Percentiles rank a stretch among this genome's conserved stretches.
Conservation (phyloP, 2,329 filamentous ascomycete species). For the Sporothrix dimorphospora region DNA sequence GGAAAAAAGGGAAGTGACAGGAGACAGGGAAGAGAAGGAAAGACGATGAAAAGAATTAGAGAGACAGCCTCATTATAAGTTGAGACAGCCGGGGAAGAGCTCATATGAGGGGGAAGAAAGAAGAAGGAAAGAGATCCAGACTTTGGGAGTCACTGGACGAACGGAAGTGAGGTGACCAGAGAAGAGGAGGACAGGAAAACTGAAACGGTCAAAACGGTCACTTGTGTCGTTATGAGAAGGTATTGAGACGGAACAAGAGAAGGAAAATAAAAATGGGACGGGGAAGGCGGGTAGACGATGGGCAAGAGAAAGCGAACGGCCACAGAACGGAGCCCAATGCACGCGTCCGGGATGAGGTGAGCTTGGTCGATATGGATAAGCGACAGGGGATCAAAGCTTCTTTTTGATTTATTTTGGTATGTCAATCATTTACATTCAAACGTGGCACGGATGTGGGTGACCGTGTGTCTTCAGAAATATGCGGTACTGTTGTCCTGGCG, state of each 20-base stretch:
- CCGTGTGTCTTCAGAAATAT: neutral
- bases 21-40: neutral
- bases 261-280: constrained; percentile 1
- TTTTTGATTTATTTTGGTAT: neutral
- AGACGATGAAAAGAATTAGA: neutral
- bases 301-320: too few species aligned
- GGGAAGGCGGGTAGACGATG: neutral
- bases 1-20: neutral
- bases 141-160: neutral
- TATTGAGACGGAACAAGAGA: neutral
- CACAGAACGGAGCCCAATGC: constrained; percentile 6
- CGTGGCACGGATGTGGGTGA: neutral
- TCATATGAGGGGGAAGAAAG: constrained; percentile 6
- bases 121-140: neutral
- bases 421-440: neutral
- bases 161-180: constrained; percentile 6
- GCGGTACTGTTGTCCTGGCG: neutral
- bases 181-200: neutral
- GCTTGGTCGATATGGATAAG: neutral
- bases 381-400: constrained; percentile 11
- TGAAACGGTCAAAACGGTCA: neutral
- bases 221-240: neutral
- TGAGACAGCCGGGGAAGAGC: neutral
- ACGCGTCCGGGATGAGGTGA: constrained; percentile 7
- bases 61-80: constrained; percentile 9